phyloP scores from a whole-genome alignment of 441 rosid species.

The Sinapis alba region DNA sequence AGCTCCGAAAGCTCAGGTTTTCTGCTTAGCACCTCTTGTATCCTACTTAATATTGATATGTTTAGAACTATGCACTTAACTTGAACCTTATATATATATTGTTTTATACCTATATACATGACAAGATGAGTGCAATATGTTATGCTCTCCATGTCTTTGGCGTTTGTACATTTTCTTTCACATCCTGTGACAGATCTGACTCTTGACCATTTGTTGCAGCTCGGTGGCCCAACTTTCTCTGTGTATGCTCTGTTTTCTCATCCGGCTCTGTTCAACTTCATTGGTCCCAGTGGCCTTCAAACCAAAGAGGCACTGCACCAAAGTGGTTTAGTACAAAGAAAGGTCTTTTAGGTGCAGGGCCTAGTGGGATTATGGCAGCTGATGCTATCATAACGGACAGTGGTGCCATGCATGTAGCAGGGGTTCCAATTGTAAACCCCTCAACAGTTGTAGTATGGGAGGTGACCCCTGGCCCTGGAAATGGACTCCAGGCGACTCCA shows the following conservation, averaged over 20 bases:
- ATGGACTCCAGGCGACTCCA: slow-evolving; percentile 84
- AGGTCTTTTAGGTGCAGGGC: slow-evolving; percentile 99
- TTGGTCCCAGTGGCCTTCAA: slow-evolving; percentile 98
- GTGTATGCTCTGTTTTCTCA: slow-evolving; percentile 97
- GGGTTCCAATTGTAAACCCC: slow-evolving; percentile 98
- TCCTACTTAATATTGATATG: neutral
- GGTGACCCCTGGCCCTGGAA: slow-evolving; percentile 97
- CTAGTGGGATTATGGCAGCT: slow-evolving; percentile 99
- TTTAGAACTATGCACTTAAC: slow-evolving; percentile 2
- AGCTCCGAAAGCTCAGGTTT: slow-evolving; percentile 96
- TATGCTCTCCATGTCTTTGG: slow-evolving; percentile 4
- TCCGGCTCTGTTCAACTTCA: slow-evolving; percentile 98
- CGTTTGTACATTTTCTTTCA: neutral
- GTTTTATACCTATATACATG: neutral
- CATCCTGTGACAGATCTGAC: slow-evolving; percentile 3
- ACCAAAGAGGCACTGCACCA: slow-evolving; percentile 65
- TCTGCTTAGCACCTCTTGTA: slow-evolving; percentile 23
- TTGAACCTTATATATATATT: neutral
- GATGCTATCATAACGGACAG: slow-evolving; percentile 98
- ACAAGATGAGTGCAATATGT: slow-evolving; percentile 18
- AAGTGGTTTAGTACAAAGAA: slow-evolving; percentile 97
- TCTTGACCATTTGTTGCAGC: slow-evolving; percentile 58
- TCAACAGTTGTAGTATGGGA: slow-evolving; percentile 99
- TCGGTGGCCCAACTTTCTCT: slow-evolving; percentile 99
- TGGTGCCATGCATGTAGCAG: slow-evolving; percentile 99